A percentile compares a stretch with the other conserved stretches of the same genome.
Conservation (phyloP, 768 basidiomycete genomes). For the Boletus speciosus region DNA sequence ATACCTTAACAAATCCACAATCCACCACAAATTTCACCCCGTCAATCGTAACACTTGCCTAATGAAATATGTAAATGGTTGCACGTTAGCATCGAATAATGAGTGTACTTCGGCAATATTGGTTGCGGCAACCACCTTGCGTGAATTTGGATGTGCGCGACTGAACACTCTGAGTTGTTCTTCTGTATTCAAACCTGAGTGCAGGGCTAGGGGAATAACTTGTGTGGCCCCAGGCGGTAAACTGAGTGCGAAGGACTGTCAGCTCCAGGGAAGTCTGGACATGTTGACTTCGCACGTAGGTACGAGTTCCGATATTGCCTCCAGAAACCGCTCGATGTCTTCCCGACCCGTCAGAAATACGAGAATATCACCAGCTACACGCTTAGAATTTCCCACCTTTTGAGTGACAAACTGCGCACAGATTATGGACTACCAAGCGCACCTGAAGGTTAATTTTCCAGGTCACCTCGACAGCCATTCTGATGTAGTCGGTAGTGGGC, state of each 20-base stretch:
- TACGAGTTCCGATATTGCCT: constrained; percentile 74
- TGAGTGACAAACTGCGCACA: not conserved
- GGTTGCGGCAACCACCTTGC: constrained; percentile 91
- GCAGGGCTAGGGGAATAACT: constrained; percentile 70
- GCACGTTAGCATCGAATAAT: not conserved
- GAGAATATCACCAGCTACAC: constrained; percentile 83
- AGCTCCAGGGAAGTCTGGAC: not conserved
- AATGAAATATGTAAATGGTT: not conserved
- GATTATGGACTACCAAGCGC: constrained; percentile 7
- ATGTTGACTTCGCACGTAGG: constrained; percentile 48
- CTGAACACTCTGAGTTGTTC: constrained; percentile 89
- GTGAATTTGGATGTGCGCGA: constrained; percentile 62
- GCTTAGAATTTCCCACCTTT: constrained; percentile 38
- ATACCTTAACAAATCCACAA: constrained; percentile 91
- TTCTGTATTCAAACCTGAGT: constrained; percentile 84
- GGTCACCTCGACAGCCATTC: constrained; percentile 75
- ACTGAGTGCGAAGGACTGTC: constrained; percentile 28
- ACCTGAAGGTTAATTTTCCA: constrained; percentile 84
- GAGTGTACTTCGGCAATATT: constrained; percentile 86
- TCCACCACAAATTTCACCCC: constrained; percentile 94
- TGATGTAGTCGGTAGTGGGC: constrained; percentile 76
- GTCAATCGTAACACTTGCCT: constrained; percentile 97
- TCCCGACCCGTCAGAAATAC: constrained; percentile 95
- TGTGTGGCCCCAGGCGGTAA: constrained; percentile 53
- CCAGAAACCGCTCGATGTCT: constrained; percentile 88